Conservation (phyloP, 2,329 filamentous ascomycete genomes). For the Ascochyta clinopodiicola region DNA sequence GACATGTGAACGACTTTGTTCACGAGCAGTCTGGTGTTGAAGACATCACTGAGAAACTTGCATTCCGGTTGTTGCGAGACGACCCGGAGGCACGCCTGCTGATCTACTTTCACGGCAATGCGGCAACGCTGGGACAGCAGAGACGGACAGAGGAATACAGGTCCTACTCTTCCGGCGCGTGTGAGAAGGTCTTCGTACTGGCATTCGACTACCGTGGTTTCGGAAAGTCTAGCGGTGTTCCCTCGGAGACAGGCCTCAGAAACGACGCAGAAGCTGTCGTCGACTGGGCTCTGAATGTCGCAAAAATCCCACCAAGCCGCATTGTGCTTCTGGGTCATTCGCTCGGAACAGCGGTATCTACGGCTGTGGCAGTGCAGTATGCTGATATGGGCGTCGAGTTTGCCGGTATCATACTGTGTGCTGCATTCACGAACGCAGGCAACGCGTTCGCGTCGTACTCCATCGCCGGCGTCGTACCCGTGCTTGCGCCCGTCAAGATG, state of each 20-base stretch:
- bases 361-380: constrained; percentile 75
- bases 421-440: constrained; percentile 78
- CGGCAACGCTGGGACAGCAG: constrained; percentile 78
- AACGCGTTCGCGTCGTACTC: constrained; percentile 78
- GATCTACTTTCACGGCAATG: constrained; percentile 66
- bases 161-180: constrained; percentile 69
- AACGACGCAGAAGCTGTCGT: constrained; percentile 77
- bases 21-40: constrained; percentile 46
- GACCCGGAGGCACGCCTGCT: constrained; percentile 62
- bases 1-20: constrained; percentile 71
- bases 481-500: constrained; percentile 74
- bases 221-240: constrained; percentile 78
- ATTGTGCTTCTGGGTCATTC: constrained; percentile 88
- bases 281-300: constrained; percentile 74
- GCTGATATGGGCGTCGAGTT: constrained; percentile 68
- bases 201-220: constrained; percentile 94
- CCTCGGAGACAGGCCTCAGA: constrained; percentile 80
- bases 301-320: constrained; percentile 69
- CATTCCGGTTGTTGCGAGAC: constrained; percentile 58
- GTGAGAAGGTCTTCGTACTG: constrained; percentile 67
- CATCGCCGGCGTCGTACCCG: constrained; percentile 75
- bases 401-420: constrained; percentile 79
- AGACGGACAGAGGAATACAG: constrained; percentile 80
- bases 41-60: constrained; percentile 56
- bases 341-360: constrained; percentile 83